Evolutionary conservation across 805 yeast genomes (phyloP).

Genomic region (Cyberlindnera sargentensis): DNA sequence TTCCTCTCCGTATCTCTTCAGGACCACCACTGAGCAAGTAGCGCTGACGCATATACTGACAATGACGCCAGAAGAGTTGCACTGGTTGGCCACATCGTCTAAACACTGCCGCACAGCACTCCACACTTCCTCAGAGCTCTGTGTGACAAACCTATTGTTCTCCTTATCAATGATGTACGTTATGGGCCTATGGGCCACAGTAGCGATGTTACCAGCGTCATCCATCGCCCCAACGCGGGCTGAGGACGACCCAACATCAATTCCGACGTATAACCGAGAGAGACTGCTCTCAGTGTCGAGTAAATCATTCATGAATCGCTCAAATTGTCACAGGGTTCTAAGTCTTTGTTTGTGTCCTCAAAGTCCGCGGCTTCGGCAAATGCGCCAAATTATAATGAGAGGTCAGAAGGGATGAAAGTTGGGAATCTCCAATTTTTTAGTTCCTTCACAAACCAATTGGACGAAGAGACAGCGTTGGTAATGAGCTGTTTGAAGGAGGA

Average conservation of each 20-base stretch:
- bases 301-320: too few relatives aligned
- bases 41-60: slow-evolving; percentile 39
- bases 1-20: slow-evolving; percentile 15
- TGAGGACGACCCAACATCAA: slow-evolving; percentile 47
- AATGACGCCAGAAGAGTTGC: slow-evolving; percentile 1
- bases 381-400: too few relatives aligned
- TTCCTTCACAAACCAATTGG: too few relatives aligned
- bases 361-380: too few relatives aligned
- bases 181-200: slow-evolving; percentile 13
- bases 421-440: too few relatives aligned
- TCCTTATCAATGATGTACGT: slow-evolving; percentile 17
- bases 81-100: neutral
- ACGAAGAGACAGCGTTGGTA: too few relatives aligned
- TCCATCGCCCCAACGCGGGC: slow-evolving; percentile 34
- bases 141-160: slow-evolving; percentile 28
- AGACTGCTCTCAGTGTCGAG: too few relatives aligned
- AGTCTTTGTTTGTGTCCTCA: too few relatives aligned
- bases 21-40: slow-evolving; percentile 53
- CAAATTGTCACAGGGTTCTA: too few relatives aligned
- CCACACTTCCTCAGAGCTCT: slow-evolving; percentile 35
- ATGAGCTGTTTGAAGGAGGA: too few relatives aligned
- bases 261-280: slow-evolving; percentile 24
- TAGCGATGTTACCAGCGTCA: slow-evolving; percentile 13
- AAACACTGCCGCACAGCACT: slow-evolving; percentile 25
- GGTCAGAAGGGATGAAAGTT: too few relatives aligned